A percentile compares a stretch with the other conserved stretches of the same genome.
Conservation (phyloP, 2,329 filamentous ascomycete species). For the Harringtonia lauricola region DNA sequence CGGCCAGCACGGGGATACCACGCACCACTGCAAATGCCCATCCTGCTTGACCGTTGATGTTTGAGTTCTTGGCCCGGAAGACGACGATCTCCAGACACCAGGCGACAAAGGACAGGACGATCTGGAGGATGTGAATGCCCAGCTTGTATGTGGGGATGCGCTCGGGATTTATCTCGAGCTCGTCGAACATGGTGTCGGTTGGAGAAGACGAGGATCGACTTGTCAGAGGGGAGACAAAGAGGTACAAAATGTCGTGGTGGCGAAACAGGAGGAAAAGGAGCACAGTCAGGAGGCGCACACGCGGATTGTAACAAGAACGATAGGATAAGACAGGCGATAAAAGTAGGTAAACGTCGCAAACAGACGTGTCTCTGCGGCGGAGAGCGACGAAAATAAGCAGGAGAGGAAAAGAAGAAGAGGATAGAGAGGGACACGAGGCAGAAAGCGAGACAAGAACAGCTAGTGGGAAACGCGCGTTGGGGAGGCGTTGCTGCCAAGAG, state of each 20-base stretch:
- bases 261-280: background rate
- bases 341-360: no score
- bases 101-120: conserved; percentile 40
- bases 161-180: conserved; percentile 41
- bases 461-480: no score
- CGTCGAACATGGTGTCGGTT: conserved; percentile 27
- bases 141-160: conserved; percentile 45
- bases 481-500: background rate
- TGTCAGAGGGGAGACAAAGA: no score
- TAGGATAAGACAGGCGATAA: no score
- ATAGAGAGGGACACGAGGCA: no score
- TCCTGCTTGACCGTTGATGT: conserved; percentile 45
- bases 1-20: no score
- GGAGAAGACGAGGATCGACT: background rate
- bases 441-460: background rate
- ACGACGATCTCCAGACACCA: conserved; percentile 51
- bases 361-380: no score
- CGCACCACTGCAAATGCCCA: conserved; percentile 56
- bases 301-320: no score
- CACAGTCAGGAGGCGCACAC: background rate
- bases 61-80: conserved; percentile 36
- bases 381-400: background rate
- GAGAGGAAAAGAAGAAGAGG: no score
- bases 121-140: conserved; percentile 44
- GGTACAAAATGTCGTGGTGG: background rate